Base-by-base conservation (phyloP, 2,329 filamentous ascomycete species). In the Podosphaera fusca region DNA sequence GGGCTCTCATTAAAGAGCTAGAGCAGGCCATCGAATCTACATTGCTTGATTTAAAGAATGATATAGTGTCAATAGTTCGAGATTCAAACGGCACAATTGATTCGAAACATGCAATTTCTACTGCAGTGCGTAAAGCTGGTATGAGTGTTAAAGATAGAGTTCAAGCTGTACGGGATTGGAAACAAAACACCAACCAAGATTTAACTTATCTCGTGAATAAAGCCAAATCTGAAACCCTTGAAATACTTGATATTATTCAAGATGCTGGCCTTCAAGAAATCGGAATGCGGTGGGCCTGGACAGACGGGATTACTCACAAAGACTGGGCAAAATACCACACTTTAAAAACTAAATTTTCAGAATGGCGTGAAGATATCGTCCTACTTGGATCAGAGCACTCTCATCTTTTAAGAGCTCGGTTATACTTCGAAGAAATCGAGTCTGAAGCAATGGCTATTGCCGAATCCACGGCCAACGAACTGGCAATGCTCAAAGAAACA, bases 321-420 rank as follows among this genome's bases (percentile, higher is more conserved):
- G 88, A 98, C 68, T 98, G 92, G 92, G 80, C 84, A 59, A 92
- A 90, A 68, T 98, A 95, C 67, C 88, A 96, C 68, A 80, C 85
- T 59, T 74, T 98, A 58, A 94, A 86, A 72, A 79, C 78, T 56
- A 83, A 85, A 10, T 85, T 95, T 56, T 82, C 84, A 53, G 80
- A 87, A 64, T 95, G 90, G 88, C 84, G 86, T 57, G 75, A 79
- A 40, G 86, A 94, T 63, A 81, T 98, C 53, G 82, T 87, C 67
- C 75, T 81, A 58, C 78, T 89, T 56, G 85, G 87, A 45, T 77
- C 84, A 59, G 76, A 80, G 2, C 85, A 95, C 66, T 78, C 84
- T 7, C 81, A 79, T 33, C 74, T 95, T 10, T 72, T 75, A 29
- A 72, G 79, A 57, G 85, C 87, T 21, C 81, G 84, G 64, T 74